Evolutionary conservation across 2,329 filamentous ascomycete species (phyloP).

Genomic region (Monilinia laxa): DNA sequence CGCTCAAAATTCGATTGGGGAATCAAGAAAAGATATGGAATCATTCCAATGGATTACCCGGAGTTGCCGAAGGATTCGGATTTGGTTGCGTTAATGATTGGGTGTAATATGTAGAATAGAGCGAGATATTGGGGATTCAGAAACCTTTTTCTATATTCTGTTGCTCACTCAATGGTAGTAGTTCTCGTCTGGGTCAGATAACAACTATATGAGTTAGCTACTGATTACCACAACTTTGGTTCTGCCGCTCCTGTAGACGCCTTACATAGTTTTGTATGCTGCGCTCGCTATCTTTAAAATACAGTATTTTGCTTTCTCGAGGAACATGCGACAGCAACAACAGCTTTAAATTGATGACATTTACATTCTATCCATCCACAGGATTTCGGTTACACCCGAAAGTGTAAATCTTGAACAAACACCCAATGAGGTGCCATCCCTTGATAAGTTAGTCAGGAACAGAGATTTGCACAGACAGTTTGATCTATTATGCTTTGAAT

Average conservation of each 20-base stretch:
- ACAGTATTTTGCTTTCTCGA: no score
- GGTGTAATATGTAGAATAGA: slow-evolving; percentile 42
- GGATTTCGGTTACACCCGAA: slow-evolving; percentile 5
- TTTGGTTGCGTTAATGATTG: slow-evolving; percentile 44
- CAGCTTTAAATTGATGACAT: not conserved
- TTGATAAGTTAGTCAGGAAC: slow-evolving; percentile 15
- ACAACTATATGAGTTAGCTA: no score
- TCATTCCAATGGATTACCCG: slow-evolving; percentile 35
- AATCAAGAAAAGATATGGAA: slow-evolving; percentile 37
- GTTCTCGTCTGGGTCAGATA: no score
- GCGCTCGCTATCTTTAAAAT: no score
- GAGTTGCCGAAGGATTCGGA: slow-evolving; percentile 42
- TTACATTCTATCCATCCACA: not conserved
- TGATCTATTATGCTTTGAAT: not conserved
- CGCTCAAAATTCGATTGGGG: slow-evolving; percentile 38
- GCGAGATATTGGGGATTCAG: not conserved
- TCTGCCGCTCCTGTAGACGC: no score
- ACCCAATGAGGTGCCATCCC: slow-evolving; percentile 13
- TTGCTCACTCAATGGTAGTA: no score
- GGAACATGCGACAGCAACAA: not conserved
- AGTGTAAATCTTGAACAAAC: slow-evolving; percentile 2
- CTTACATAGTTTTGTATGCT: not conserved
- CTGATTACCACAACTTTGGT: no score
- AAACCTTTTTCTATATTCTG: no score
- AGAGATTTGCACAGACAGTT: slow-evolving; percentile 2